These are phyloP conservation scores for Hirschfeldia incana DNA, from an alignment of 345 rosid species.

Conservation along the genomic window DNA sequence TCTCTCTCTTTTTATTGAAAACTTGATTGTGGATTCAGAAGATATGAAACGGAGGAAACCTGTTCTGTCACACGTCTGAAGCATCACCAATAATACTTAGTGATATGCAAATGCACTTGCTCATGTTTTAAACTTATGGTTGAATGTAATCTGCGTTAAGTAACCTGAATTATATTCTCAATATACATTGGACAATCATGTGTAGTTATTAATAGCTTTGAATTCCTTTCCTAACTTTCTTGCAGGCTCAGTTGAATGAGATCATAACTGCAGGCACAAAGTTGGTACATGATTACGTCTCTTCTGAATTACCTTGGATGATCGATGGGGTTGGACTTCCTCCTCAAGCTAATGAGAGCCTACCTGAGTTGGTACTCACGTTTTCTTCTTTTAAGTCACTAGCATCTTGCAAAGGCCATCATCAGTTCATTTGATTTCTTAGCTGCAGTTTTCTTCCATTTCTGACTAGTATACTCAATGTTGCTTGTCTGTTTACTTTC, in stretches of 20 bases:
- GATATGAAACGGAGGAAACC: slow-evolving; percentile 15
- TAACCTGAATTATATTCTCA: background rate
- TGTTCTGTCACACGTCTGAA: slow-evolving; percentile 11
- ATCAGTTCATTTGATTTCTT: slow-evolving; percentile 4
- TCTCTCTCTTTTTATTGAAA: slow-evolving; percentile 26
- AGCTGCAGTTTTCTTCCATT: background rate
- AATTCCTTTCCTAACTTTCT: slow-evolving; percentile 15
- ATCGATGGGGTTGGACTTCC: slow-evolving; percentile 96
- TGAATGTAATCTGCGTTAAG: background rate
- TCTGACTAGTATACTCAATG: slow-evolving; percentile 1
- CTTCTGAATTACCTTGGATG: slow-evolving; percentile 90
- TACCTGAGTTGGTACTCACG: slow-evolving; percentile 65
- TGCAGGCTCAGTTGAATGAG: slow-evolving; percentile 87
- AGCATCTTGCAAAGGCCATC: slow-evolving; percentile 1
- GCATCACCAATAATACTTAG: slow-evolving; percentile 7
- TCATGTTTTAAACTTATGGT: background rate
- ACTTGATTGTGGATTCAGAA: slow-evolving; percentile 15
- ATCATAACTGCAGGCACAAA: slow-evolving; percentile 68
- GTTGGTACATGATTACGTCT: slow-evolving; percentile 47
- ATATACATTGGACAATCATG: background rate
- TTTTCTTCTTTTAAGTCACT: slow-evolving; percentile 5
- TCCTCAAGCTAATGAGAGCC: slow-evolving; percentile 71
- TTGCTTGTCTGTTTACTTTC: slow-evolving; percentile 24
- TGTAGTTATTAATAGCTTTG: background rate
- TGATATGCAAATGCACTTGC: background rate